A percentile compares a stretch with the other conserved stretches of the same genome.
Evolutionary conservation across 1,284 basidiomycete species (phyloP).

Genomic region (Cutaneotrichosporon curvatum): DNA sequence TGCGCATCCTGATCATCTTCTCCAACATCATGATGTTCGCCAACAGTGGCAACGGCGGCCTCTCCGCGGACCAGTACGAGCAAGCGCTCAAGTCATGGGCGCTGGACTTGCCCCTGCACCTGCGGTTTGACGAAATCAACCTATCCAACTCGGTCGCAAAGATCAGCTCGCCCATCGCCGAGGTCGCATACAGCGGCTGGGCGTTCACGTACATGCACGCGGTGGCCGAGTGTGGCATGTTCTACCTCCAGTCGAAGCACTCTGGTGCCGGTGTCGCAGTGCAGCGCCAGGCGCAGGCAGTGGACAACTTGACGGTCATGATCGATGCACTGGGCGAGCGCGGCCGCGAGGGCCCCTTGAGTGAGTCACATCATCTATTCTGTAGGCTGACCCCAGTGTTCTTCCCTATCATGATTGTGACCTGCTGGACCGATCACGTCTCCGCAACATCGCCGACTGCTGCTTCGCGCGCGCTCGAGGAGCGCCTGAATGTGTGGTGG

Average conservation of each 20-base stretch:
- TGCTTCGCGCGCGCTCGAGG: conserved; percentile 25
- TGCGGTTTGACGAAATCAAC: conserved; percentile 47
- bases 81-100: conserved; percentile 45
- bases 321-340: conserved; percentile 37
- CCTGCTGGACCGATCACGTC: conserved; percentile 40
- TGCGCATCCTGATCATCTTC: conserved; percentile 39
- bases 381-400: conserved; percentile 21
- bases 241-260: conserved; percentile 45
- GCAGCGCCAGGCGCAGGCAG: conserved; percentile 41
- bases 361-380: conserved; percentile 32
- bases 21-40: conserved; percentile 35
- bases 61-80: conserved; percentile 24
- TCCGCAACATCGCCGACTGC: conserved; percentile 18
- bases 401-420: conserved; percentile 36
- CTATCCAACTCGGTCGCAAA: conserved; percentile 36
- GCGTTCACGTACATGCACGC: conserved; percentile 49
- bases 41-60: conserved; percentile 19
- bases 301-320: conserved; percentile 44
- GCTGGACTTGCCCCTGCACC: conserved; percentile 39
- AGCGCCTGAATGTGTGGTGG: conserved; percentile 36
- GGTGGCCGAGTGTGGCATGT: conserved; percentile 48
- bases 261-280: conserved; percentile 26
- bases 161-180: conserved; percentile 32
- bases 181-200: conserved; percentile 40
- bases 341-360: conserved; percentile 38